Base-by-base conservation (phyloP, 805 yeast species). In the Kluyveromyces wickerhamii region DNA sequence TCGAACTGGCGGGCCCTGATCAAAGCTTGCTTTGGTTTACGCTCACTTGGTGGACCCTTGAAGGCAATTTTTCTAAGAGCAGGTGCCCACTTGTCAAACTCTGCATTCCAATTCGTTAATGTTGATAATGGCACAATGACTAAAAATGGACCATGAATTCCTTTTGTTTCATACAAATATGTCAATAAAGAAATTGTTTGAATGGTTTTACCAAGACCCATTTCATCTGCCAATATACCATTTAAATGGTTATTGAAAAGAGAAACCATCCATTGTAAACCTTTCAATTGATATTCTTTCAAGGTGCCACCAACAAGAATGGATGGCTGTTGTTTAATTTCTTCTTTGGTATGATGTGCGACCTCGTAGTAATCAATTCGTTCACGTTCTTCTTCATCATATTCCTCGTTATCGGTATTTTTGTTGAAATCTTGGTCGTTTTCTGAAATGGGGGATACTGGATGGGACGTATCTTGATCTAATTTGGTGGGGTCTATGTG, bases 221-320 rank as follows among this genome's bases (percentile, higher is more conserved):
- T 92, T 62, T 92, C 99, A 66, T 92, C 99, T 1, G 99, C 99
- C 38, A 92, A 63, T 45, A 92, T 92, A 67, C 99, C 99, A 56
- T 92, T 92, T 51, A 92, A 70, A 58, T 86, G 94, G 61, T 92
- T 92, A 57, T 92, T 92, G 65, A 73, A 92, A 39, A 92, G 63
- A 0, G 98, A 92, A 3, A 92, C 95, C 98, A 92, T 92, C 99
- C 99, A 92, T 56, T 92, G 96, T 37, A 92, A 67, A 54, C 99
- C 99, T 56, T 82, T 82, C 32, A 92, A 21, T 62, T 92, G 94
- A 55, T 83, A 83, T 49, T 83, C 94, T 54, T 83, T 83, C 52
- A 83, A 65, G 23, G 69, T 67, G 48, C 94, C 94, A 41, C 94
- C 94, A 22, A 83, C 74, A 34, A 83, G 62, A 14, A 81, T 72